phyloP scores from a whole-genome alignment of 2,329 filamentous ascomycete genomes.

The Diaporthe capsici region DNA sequence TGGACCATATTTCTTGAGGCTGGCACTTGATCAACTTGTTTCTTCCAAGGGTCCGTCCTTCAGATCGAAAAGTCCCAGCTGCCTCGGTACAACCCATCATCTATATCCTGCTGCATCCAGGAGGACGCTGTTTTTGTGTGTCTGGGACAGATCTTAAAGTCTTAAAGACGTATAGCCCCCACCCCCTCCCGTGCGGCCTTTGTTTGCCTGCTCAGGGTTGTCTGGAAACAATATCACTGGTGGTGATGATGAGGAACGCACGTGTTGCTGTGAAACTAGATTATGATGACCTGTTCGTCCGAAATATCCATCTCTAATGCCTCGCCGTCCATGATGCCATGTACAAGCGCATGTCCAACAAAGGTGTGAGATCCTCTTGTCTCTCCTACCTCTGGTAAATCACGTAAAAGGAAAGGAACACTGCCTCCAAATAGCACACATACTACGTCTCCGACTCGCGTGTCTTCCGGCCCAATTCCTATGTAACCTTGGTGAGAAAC shows the following conservation, averaged over 20 bases:
- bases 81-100: conserved; percentile 31
- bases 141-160: conserved; percentile 39
- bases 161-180: conserved; percentile 35
- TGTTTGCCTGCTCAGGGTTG: background rate
- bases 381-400: background rate
- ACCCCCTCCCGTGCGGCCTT: background rate
- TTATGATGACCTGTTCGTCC: background rate
- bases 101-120: conserved; percentile 40
- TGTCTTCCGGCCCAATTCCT: background rate
- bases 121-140: conserved; percentile 37
- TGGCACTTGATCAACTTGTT: background rate
- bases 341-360: background rate
- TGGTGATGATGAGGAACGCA: no score
- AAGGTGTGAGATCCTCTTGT: background rate
- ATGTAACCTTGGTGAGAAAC: background rate
- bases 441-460: background rate
- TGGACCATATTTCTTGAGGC: no score
- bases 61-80: conserved; percentile 36
- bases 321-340: background rate
- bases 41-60: conserved; percentile 35
- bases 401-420: background rate
- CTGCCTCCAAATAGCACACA: background rate
- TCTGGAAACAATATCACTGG: background rate
- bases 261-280: background rate
- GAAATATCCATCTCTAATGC: background rate